These are phyloP conservation scores for Rhizopus arrhizus DNA, from an alignment of 371 early-diverging fungal species.

Conservation along the genomic window DNA sequence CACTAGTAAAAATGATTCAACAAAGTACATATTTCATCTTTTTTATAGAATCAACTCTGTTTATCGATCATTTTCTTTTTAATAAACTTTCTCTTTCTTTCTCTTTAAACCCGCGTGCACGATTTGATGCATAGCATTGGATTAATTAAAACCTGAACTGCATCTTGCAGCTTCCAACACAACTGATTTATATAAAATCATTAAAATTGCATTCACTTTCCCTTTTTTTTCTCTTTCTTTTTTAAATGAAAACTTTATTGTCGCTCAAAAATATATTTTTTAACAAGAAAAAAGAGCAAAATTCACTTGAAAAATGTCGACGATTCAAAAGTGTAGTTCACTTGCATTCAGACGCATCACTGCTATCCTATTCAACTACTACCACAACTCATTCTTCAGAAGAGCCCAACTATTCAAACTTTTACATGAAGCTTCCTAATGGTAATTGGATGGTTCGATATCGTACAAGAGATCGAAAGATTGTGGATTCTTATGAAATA, in stretches of 20 bases:
- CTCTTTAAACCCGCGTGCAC: neutral
- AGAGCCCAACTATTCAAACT: conserved; percentile 40
- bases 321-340: conserved; percentile 6
- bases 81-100: too few species aligned
- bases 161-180: neutral
- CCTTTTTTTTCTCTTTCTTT: conserved; percentile 5
- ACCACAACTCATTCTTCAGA: neutral
- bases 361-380: neutral
- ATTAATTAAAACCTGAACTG: conserved; percentile 6
- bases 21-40: too few species aligned
- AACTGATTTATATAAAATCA: conserved; percentile 1
- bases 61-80: too few species aligned
- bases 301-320: neutral
- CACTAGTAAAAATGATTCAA: too few species aligned
- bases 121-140: neutral
- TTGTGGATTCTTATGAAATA: conserved; percentile 43
- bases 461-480: conserved; percentile 44
- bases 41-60: too few species aligned
- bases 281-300: neutral
- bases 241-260: neutral
- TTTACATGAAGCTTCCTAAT: conserved; percentile 47
- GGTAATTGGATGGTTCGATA: conserved; percentile 51
- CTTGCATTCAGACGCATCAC: neutral
- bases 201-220: neutral
- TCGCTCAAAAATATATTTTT: neutral